phyloP scores from a whole-genome alignment of 2,329 filamentous ascomycete genomes.

The Penicillium hesseltinei region DNA sequence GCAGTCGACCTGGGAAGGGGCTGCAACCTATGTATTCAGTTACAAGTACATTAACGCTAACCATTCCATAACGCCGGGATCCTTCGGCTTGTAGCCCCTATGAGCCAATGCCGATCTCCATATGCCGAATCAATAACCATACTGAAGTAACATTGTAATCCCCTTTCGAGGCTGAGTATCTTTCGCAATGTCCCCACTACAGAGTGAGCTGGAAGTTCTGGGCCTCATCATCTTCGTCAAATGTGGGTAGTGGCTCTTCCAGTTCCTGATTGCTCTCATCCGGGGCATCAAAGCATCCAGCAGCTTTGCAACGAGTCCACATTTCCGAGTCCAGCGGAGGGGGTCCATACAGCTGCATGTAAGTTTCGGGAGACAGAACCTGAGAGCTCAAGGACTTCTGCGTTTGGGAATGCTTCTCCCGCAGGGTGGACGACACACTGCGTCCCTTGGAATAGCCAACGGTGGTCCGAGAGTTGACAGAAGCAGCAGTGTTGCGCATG shows the following conservation, averaged over 20 bases:
- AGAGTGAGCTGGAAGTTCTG: slow-evolving; percentile 43
- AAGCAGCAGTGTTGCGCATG: slow-evolving; percentile 60
- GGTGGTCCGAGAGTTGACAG: slow-evolving; percentile 72
- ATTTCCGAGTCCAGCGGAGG: slow-evolving; percentile 45
- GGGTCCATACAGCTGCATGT: slow-evolving; percentile 43
- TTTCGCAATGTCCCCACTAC: slow-evolving; percentile 16
- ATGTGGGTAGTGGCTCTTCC: slow-evolving; percentile 31
- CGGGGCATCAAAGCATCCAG: slow-evolving; percentile 37
- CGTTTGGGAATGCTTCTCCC: slow-evolving; percentile 26
- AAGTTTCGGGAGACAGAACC: slow-evolving; percentile 42
- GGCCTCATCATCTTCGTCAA: slow-evolving; percentile 41
- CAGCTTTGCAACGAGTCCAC: slow-evolving; percentile 42
- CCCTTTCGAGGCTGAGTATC: not conserved
- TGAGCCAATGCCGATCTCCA: slow-evolving; percentile 4
- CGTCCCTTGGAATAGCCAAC: slow-evolving; percentile 83
- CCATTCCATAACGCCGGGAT: slow-evolving; percentile 17
- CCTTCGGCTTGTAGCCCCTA: slow-evolving; percentile 3
- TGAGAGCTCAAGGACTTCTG: slow-evolving; percentile 24
- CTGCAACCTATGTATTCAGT: not conserved
- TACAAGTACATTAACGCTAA: slow-evolving; percentile 6
- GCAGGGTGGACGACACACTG: slow-evolving; percentile 32
- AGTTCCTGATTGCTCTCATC: slow-evolving; percentile 22
- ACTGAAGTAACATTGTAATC: slow-evolving; percentile 11
- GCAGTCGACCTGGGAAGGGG: slow-evolving; percentile 12
- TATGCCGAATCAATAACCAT: slow-evolving; percentile 9